Evolutionary conservation across 2,329 filamentous ascomycete species (phyloP).

Genomic region (Pleurostoma richardsiae): DNA sequence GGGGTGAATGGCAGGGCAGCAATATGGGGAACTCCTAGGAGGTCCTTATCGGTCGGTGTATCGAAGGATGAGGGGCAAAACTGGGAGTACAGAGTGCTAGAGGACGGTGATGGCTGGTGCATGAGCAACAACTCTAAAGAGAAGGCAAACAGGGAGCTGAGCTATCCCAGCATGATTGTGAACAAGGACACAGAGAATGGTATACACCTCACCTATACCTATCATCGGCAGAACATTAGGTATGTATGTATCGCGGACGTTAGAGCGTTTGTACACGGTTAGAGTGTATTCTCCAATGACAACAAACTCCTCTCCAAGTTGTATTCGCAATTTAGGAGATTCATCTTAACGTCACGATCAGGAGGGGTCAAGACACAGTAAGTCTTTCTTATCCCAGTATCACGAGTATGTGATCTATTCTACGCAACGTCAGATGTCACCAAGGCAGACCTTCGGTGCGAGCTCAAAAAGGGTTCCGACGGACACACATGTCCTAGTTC

Average conservation of each 20-base stretch:
- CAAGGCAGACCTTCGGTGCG: too few species aligned
- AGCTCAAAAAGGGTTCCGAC: too few species aligned
- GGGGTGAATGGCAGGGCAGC: constrained; percentile 28
- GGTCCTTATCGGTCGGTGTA: constrained; percentile 25
- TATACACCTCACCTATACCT: constrained; percentile 35
- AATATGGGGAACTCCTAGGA: constrained; percentile 36
- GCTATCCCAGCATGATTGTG: constrained; percentile 35
- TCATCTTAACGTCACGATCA: too few species aligned
- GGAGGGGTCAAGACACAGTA: too few species aligned
- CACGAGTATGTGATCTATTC: too few species aligned
- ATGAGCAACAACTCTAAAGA: constrained; percentile 37
- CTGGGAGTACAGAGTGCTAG: constrained; percentile 30
- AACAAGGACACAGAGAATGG: constrained; percentile 11
- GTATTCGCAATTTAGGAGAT: too few species aligned
- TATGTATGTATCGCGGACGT: constrained; percentile 24
- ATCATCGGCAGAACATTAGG: constrained; percentile 35
- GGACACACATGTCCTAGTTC: too few species aligned
- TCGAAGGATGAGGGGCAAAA: constrained; percentile 28
- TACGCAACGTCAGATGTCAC: too few species aligned
- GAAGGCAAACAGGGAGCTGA: constrained; percentile 34
- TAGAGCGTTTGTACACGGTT: constrained; percentile 9
- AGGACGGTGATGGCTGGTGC: constrained; percentile 38
- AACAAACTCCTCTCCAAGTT: too few species aligned
- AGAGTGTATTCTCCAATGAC: too few species aligned
- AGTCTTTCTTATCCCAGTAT: too few species aligned